phyloP scores from a whole-genome alignment of 2,329 filamentous ascomycete genomes.

The Coniochaeta hoffmannii region DNA sequence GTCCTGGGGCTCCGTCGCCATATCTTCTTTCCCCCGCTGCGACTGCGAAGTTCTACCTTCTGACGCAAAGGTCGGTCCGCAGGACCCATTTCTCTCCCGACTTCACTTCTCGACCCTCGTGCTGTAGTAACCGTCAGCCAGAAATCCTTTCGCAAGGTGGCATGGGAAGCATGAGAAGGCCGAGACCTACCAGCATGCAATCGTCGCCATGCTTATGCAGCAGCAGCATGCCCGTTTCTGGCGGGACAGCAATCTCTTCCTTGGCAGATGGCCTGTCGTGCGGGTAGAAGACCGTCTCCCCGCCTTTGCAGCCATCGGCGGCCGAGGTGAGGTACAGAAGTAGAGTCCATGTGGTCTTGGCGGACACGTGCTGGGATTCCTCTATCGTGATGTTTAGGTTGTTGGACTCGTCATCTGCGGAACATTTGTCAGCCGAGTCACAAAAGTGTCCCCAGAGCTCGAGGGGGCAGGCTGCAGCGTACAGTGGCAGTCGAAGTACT shows the following conservation, averaged over 20 bases:
- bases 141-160: background rate
- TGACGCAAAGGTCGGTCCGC: slow-evolving; percentile 71
- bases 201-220: slow-evolving; percentile 85
- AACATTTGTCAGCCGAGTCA: background rate
- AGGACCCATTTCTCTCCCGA: slow-evolving; percentile 88
- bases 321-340: slow-evolving; percentile 78
- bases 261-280: slow-evolving; percentile 48
- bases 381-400: slow-evolving; percentile 50
- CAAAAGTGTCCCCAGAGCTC: background rate
- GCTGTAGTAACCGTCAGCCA: slow-evolving; percentile 30
- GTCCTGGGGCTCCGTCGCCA: too few relatives aligned
- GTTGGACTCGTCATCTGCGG: slow-evolving; percentile 79
- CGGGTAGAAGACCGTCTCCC: slow-evolving; percentile 89
- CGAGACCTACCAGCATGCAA: slow-evolving; percentile 61
- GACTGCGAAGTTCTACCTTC: slow-evolving; percentile 25
- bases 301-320: slow-evolving; percentile 68
- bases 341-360: slow-evolving; percentile 83
- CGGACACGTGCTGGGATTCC: slow-evolving; percentile 31
- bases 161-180: background rate
- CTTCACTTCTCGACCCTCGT: slow-evolving; percentile 75
- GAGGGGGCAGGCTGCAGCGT: slow-evolving; percentile 28
- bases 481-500: slow-evolving; percentile 94
- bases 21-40: background rate
- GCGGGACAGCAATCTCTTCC: slow-evolving; percentile 62
- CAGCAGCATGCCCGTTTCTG: slow-evolving; percentile 79